Conservation (phyloP, 495 filamentous ascomycete species). For the Geopyxis carbonaria region DNA sequence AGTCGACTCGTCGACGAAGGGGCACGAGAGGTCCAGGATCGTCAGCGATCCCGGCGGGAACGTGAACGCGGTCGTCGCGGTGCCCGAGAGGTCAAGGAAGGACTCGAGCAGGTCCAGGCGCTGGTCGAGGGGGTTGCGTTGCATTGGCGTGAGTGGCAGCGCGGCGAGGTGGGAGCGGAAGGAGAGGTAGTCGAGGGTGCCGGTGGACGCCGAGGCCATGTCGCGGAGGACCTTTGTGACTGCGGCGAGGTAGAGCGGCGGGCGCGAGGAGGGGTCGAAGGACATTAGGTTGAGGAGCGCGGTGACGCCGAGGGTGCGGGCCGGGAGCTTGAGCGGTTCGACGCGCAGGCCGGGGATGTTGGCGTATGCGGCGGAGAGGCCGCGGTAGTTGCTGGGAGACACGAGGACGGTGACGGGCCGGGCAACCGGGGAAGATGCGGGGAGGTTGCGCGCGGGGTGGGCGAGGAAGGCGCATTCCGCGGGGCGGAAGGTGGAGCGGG, state of each 20-base stretch:
- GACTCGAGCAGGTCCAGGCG: constrained; percentile 17
- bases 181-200: constrained; percentile 8
- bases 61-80: not conserved
- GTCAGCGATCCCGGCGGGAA: constrained; percentile 35
- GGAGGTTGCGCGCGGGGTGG: constrained; percentile 9
- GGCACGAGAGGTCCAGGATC: constrained; percentile 58
- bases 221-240: constrained; percentile 15
- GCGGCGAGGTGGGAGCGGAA: constrained; percentile 9
- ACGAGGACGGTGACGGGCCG: constrained; percentile 18
- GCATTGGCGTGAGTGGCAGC: not conserved
- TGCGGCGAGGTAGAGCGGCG: constrained; percentile 17
- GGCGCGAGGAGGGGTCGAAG: constrained; percentile 4
- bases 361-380: constrained; percentile 9
- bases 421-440: not conserved
- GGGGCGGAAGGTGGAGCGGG: constrained; percentile 12
- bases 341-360: constrained; percentile 16
- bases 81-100: constrained; percentile 12
- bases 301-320: constrained; percentile 9
- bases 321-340: constrained; percentile 9
- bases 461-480: constrained; percentile 20
- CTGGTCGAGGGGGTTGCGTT: constrained; percentile 13
- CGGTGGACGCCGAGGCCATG: constrained; percentile 11
- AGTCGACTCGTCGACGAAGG: constrained; percentile 47
- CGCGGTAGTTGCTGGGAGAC: constrained; percentile 21
- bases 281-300: constrained; percentile 19